A percentile compares a stretch with the other conserved stretches of the same genome.
Conservation (phyloP, 2,329 filamentous ascomycete species). For the Herpomyces periplanetae region DNA sequence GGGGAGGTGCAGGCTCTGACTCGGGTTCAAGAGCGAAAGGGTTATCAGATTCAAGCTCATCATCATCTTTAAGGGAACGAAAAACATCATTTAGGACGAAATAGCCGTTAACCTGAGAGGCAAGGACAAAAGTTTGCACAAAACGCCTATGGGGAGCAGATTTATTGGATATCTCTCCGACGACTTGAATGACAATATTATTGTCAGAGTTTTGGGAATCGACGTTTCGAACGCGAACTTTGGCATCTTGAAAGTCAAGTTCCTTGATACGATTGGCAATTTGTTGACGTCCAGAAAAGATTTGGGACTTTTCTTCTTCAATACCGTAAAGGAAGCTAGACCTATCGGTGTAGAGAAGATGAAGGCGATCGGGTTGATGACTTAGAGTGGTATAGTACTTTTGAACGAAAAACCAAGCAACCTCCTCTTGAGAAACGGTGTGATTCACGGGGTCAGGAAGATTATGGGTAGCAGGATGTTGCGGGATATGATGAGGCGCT, state of each 20-base stretch:
- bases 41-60: constrained; percentile 12
- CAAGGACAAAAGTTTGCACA: constrained; percentile 84
- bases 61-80: constrained; percentile 48
- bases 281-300: constrained; percentile 43
- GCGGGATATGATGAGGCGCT: no score
- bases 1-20: constrained; percentile 6
- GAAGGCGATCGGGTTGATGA: constrained; percentile 28
- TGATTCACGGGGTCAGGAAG: no score
- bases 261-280: constrained; percentile 82
- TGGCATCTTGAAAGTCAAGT: constrained; percentile 82
- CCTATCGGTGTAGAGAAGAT: constrained; percentile 76
- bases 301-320: constrained; percentile 53
- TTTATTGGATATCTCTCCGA: constrained; percentile 90
- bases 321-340: constrained; percentile 77
- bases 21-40: constrained; percentile 3
- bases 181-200: constrained; percentile 88
- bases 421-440: constrained; percentile 61
- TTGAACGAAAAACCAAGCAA: constrained; percentile 97
- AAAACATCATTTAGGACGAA: constrained; percentile 96
- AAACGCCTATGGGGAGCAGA: constrained; percentile 70
- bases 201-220: constrained; percentile 72
- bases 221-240: constrained; percentile 89
- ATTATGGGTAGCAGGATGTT: no score
- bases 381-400: constrained; percentile 95
- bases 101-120: constrained; percentile 79